Percentiles rank a stretch among this genome's conserved stretches.
These are phyloP conservation scores for Venturia pyrina DNA, from an alignment of 2,329 filamentous ascomycete genomes.

Conservation along the genomic window DNA sequence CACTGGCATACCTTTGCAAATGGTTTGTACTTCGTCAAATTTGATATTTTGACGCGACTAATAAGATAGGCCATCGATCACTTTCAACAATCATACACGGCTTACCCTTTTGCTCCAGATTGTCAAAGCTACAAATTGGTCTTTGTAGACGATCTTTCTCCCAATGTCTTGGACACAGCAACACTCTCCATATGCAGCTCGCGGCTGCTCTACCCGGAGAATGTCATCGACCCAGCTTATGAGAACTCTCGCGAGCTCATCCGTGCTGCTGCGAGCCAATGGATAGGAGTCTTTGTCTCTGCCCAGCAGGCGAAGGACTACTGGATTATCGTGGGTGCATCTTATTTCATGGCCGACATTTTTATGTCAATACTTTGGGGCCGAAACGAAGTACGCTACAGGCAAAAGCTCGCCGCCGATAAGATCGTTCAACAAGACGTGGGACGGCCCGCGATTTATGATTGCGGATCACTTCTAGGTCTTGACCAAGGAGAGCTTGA, in stretches of 20 bases:
- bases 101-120: conserved; percentile 67
- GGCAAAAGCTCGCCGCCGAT: conserved; percentile 78
- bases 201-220: conserved; percentile 71
- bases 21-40: conserved; percentile 18
- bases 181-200: conserved; percentile 83
- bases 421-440: conserved; percentile 71
- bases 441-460: conserved; percentile 69
- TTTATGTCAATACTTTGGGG: conserved; percentile 87
- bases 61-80: conserved; percentile 65
- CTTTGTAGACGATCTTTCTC: conserved; percentile 81
- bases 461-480: conserved; percentile 67
- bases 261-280: conserved; percentile 79
- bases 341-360: conserved; percentile 89
- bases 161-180: conserved; percentile 66
- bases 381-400: conserved; percentile 88
- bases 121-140: conserved; percentile 70
- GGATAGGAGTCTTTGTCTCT: conserved; percentile 88
- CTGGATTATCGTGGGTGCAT: conserved; percentile 83
- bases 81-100: conserved; percentile 78
- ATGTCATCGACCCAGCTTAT: conserved; percentile 76
- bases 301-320: conserved; percentile 70
- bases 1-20: conserved; percentile 74
- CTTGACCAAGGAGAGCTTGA: conserved; percentile 79
- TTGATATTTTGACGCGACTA: background rate
- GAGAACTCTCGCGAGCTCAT: conserved; percentile 72